phyloP scores from a whole-genome alignment of 805 yeast genomes.

The Myxozyma udenii region DNA sequence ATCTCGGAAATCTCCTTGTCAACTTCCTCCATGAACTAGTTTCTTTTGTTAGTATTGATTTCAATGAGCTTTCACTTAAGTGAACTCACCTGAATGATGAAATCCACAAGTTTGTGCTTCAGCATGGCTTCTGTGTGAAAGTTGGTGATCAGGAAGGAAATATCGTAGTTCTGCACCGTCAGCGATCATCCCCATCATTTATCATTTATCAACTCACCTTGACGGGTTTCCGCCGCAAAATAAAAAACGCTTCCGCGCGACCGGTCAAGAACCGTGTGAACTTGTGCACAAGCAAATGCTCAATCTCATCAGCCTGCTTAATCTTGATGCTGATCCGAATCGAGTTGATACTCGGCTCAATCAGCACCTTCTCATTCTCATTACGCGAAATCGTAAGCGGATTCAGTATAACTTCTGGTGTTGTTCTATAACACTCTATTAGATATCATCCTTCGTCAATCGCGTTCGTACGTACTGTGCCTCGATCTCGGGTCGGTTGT shows the following conservation, averaged over 20 bases:
- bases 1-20: conserved; percentile 98
- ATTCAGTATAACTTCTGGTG: conserved; percentile 79
- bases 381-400: conserved; percentile 90
- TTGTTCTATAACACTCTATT: conserved; percentile 45
- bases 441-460: background rate
- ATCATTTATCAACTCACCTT: conserved; percentile 38
- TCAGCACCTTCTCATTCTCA: conserved; percentile 86
- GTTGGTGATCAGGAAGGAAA: conserved; percentile 88
- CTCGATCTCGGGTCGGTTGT: conserved; percentile 95
- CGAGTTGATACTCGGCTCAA: conserved; percentile 91
- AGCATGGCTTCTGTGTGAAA: conserved; percentile 94
- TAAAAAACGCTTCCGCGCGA: conserved; percentile 91
- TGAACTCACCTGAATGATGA: conserved; percentile 65
- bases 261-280: conserved; percentile 91
- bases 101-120: conserved; percentile 91
- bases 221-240: conserved; percentile 86
- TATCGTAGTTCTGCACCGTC: conserved; percentile 64
- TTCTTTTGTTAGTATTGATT: background rate
- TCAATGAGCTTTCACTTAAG: background rate
- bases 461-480: conserved; percentile 44
- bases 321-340: conserved; percentile 87
- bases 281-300: conserved; percentile 87
- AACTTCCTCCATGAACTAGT: conserved; percentile 90
- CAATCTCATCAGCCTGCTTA: conserved; percentile 97
- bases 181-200: background rate